A percentile compares a stretch with the other conserved stretches of the same genome.
Evolutionary conservation across 345 rosid species (phyloP).

Genomic region (Citrus sinensis): DVS_A1.0 CM039169.1:29673501-29674000

Average conservation of each 20-base stretch:
- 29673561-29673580: too few relatives aligned
- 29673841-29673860: constrained; percentile 92
- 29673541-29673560: neutral
- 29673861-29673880: constrained; percentile 76
- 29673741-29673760: constrained; percentile 61
- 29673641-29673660: constrained; percentile 70
- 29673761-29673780: constrained; percentile 63
- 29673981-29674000: neutral
- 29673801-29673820: constrained; percentile 84
- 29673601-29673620: too few relatives aligned
- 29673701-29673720: constrained; percentile 78
- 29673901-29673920: constrained; percentile 65
- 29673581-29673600: too few relatives aligned
- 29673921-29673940: constrained; percentile 68
- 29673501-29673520: constrained; percentile 62
- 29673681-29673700: constrained; percentile 82
- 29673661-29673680: constrained; percentile 76
- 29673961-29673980: constrained; percentile 13
- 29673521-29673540: constrained; percentile 46
- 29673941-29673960: constrained; percentile 40
- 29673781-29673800: constrained; percentile 62
- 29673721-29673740: constrained; percentile 63
- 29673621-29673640: constrained; percentile 59
- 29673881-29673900: constrained; percentile 94
- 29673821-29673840: constrained; percentile 61